Conservation (phyloP, 2,329 filamentous ascomycete genomes). For the Talaromyces sp. region DNA sequence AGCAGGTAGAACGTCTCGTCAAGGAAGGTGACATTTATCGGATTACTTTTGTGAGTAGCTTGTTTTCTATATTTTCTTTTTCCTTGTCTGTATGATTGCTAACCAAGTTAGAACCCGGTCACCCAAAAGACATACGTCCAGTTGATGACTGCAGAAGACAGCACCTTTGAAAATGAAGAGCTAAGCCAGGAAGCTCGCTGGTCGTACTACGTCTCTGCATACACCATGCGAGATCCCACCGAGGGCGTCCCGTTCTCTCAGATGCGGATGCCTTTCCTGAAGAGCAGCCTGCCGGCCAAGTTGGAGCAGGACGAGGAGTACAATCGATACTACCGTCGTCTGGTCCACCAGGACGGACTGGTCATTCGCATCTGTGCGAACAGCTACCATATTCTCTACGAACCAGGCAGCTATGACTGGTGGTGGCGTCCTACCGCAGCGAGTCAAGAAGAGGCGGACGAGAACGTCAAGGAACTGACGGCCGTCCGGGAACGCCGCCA, state of each 20-base stretch:
- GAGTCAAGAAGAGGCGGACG: slow-evolving; percentile 24
- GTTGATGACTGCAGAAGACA: slow-evolving; percentile 82
- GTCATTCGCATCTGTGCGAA: slow-evolving; percentile 70
- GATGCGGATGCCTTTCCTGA: slow-evolving; percentile 63
- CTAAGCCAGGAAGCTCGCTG: slow-evolving; percentile 61
- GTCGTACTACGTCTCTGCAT: slow-evolving; percentile 95
- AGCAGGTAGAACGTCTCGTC: slow-evolving; percentile 85
- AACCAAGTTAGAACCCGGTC: slow-evolving; percentile 52
- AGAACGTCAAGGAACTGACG: slow-evolving; percentile 29
- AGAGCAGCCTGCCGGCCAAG: slow-evolving; percentile 61
- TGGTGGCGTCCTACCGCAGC: slow-evolving; percentile 50
- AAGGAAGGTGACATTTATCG: slow-evolving; percentile 91
- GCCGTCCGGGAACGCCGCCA: slow-evolving; percentile 38
- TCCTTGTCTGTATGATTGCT: slow-evolving; percentile 16
- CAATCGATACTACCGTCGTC: slow-evolving; percentile 48
- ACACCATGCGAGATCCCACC: slow-evolving; percentile 80
- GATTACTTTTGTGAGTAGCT: slow-evolving; percentile 74
- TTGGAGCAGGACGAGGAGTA: slow-evolving; percentile 59
- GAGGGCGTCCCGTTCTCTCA: slow-evolving; percentile 65
- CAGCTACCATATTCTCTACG: slow-evolving; percentile 74
- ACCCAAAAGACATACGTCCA: slow-evolving; percentile 66
- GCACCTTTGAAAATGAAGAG: slow-evolving; percentile 68
- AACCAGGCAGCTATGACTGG: slow-evolving; percentile 64
- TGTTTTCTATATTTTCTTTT: not conserved
- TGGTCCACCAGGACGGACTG: slow-evolving; percentile 62